Evolutionary conservation across 108 stramenopile species (phyloP), one percentile per base, ranked within the genome.

Genomic region (Skeletonema tropicum): DNA sequence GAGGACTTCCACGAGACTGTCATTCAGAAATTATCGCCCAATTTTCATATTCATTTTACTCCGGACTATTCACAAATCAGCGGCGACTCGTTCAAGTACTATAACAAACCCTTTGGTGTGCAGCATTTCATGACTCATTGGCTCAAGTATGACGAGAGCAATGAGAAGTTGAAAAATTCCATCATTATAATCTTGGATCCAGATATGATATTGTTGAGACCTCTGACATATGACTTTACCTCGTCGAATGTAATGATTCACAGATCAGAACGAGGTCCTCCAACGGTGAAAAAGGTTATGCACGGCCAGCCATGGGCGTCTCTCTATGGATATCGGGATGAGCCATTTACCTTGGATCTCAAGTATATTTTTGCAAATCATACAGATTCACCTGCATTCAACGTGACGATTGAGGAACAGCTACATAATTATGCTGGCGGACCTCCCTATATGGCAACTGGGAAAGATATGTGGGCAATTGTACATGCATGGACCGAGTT

Each of bases 81-180:
- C 25, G 86, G 85, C 15, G 75, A 68, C 3, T 72, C 66, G 30
- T 96, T 89, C 84, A 90, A 94, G 45, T 97, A 91, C 77, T 97
- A 86, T 85, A 98, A 98, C 83, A 98, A 98, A 74, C 97, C 97
- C 0, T 93, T 78, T 45, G 97, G 96, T 6, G 39, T 96, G 57
- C 80, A 82, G 35, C 95, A 97, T 67, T 98, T 87, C 88, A 71
- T 98, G 67, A 75, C 82, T 26, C 60, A 94, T 49, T 84, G 76
- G 11, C 69, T 92, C 12, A 83, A 85, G 38, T 90, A 88, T 72
- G 68, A 76, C 5, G 66, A 83, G 19, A 87, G 76, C 15, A 72
- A 77, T 48, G 74, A 72, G 49, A 75, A 84, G 29, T 70, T 81
- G 42, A 84, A 94, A 38, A 80, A 92, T 59, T 75, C 88, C n/a